These are phyloP conservation scores for Luzula sylvatica DNA, from an alignment of 176 grass and related monocot species.

Conservation along the genomic window DNA sequence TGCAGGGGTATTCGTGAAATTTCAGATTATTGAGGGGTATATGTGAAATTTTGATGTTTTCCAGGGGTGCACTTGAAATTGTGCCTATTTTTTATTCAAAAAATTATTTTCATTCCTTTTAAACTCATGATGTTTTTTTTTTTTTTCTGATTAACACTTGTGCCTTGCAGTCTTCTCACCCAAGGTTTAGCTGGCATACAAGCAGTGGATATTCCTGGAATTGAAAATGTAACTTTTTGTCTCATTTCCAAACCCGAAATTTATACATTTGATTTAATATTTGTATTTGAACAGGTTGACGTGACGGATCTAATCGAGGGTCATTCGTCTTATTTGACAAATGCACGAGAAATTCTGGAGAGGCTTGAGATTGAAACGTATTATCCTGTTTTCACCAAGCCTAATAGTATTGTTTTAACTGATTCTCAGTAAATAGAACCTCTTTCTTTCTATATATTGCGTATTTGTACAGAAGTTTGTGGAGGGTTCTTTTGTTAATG, in stretches of 20 bases:
- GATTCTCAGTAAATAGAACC: conserved; percentile 7
- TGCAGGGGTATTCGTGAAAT: too few species aligned
- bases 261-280: background rate
- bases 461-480: background rate
- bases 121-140: background rate
- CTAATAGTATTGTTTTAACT: conserved; percentile 10
- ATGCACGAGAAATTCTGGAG: conserved; percentile 39
- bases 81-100: background rate
- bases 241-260: too few species aligned
- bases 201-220: conserved; percentile 48
- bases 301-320: conserved; percentile 51
- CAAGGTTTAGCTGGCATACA: conserved; percentile 96
- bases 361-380: conserved; percentile 59
- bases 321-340: conserved; percentile 56
- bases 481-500: too few species aligned
- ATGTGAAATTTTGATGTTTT: too few species aligned
- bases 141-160: background rate
- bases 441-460: background rate
- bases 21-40: too few species aligned
- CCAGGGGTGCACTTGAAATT: background rate
- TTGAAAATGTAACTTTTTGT: conserved; percentile 58
- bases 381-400: conserved; percentile 40
- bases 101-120: background rate
- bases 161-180: conserved; percentile 51
- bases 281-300: conserved; percentile 47